These are phyloP conservation scores for Debaryomyces singareniensis DNA, from an alignment of 1,139 yeast genomes.

Conservation along the genomic window DNA sequence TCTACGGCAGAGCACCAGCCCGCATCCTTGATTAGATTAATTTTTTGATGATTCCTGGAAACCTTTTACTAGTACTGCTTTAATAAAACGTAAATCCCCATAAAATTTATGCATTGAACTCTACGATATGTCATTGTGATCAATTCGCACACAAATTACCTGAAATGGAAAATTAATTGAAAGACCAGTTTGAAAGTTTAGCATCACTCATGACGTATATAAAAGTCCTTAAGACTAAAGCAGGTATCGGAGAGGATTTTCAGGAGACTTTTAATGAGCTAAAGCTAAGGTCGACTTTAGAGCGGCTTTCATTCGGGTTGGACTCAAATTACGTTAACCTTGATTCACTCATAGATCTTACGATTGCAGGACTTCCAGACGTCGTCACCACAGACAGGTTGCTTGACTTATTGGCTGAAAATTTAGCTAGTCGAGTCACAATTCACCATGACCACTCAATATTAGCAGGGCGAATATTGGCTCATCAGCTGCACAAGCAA, in stretches of 20 bases:
- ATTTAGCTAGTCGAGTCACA: conserved; percentile 38
- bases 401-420: conserved; percentile 34
- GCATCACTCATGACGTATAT: too few species aligned
- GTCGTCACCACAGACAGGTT: conserved; percentile 25
- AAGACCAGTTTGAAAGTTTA: too few species aligned
- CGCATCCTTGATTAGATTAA: too few species aligned
- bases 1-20: conserved; percentile 8
- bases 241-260: not conserved
- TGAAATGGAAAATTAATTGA: too few species aligned
- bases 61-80: too few species aligned
- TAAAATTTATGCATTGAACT: too few species aligned
- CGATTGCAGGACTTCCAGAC: conserved; percentile 28
- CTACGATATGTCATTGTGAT: too few species aligned
- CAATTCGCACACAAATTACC: too few species aligned
- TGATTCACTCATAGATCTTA: conserved; percentile 15
- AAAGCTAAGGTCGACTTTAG: conserved; percentile 12
- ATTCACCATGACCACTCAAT: conserved; percentile 41
- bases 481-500: conserved; percentile 22
- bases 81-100: too few species aligned
- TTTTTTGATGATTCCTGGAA: too few species aligned
- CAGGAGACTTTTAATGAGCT: conserved; percentile 9
- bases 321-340: conserved; percentile 15
- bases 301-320: conserved; percentile 13
- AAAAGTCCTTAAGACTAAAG: not conserved
- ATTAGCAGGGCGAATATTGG: conserved; percentile 43